Evolutionary conservation across 2,329 filamentous ascomycete species (phyloP), one percentile per base, ranked within the genome.

Genomic region (Epichloe sp.): DNA sequence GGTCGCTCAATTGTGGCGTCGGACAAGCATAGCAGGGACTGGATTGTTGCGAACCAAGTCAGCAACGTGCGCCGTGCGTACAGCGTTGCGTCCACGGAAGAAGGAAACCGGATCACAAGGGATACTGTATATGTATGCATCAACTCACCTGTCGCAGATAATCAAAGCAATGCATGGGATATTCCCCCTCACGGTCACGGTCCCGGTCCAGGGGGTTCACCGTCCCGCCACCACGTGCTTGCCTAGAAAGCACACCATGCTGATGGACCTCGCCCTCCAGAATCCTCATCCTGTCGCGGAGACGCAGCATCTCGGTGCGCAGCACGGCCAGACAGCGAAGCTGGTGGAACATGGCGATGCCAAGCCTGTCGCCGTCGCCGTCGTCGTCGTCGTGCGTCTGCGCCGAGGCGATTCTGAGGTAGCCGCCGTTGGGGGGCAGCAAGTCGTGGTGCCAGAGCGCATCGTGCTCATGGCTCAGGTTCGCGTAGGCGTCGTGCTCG

Each of bases 321-420:
- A 54, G 42, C 36, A 51, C 41, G 1, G 46, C 49, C 42, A 54
- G 26, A 35, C 52, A 54, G 15, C 41, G 52, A 17, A 54, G 45
- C 45, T 54, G 52, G 17, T 54, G 52, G 23, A 54, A 54, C 52
- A 54, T 54, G 40, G 49, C 46, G 8, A 54, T 35, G 4, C 49
- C 49, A 40, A 47, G 23, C 3, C 38, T 44, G 14, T 43, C 23
- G 23, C 23, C 0, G 23, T 26, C 23, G 23, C 23, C 0, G 23
- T 26, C 23, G 23, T 6, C 1, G 7, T 44, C 3, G 15, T 49
- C 41, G 10, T 15, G 7, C 19, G 8, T n/a, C 21, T 26, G 17
- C 10, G 48, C 48, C 14, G 37, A 19, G 31, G 42, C 23, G 10
- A 15, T 15, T 5, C 36, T 0, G 15, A 45, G 31, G 42, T 31